Evolutionary conservation across 2,329 filamentous ascomycete genomes (phyloP).

Genomic region (Pseudogymnoascus sp.): DNA sequence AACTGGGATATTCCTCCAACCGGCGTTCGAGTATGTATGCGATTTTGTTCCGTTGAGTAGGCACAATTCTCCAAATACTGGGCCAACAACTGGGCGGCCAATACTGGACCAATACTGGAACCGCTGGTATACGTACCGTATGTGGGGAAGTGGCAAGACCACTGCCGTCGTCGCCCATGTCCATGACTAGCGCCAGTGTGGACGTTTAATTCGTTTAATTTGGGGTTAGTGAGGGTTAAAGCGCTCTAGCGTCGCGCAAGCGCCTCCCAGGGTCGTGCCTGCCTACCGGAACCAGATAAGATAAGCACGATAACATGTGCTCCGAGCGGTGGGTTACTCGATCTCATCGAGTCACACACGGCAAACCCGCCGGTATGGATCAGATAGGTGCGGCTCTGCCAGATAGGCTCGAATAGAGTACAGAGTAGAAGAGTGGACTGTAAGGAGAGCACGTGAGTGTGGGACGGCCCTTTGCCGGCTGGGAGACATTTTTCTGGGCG

Average conservation of each 20-base stretch:
- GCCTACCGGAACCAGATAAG: neutral
- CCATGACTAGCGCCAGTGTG: neutral
- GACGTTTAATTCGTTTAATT: neutral
- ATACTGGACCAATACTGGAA: neutral
- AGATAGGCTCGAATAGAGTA: neutral
- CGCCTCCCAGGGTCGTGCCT: neutral
- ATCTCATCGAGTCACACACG: slow-evolving; percentile 7
- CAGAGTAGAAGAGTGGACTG: neutral
- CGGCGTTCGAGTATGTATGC: neutral
- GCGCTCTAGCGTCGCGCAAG: neutral
- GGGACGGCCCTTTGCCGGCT: neutral
- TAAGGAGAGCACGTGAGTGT: neutral
- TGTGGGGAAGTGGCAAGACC: neutral
- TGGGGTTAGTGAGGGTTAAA: neutral
- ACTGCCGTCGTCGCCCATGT: neutral
- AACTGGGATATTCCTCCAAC: neutral
- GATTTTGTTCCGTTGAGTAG: neutral
- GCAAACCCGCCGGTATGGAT: neutral
- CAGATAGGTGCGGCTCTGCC: neutral
- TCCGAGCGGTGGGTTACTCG: neutral
- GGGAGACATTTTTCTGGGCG: neutral
- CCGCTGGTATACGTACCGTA: neutral
- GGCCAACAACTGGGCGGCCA: too few species aligned
- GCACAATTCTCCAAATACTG: neutral
- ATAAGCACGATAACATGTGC: slow-evolving; percentile 3